Evolutionary conservation across 2,329 filamentous ascomycete species (phyloP), one percentile per base, ranked within the genome.

Genomic region (Bipolaris oryzae): DNA sequence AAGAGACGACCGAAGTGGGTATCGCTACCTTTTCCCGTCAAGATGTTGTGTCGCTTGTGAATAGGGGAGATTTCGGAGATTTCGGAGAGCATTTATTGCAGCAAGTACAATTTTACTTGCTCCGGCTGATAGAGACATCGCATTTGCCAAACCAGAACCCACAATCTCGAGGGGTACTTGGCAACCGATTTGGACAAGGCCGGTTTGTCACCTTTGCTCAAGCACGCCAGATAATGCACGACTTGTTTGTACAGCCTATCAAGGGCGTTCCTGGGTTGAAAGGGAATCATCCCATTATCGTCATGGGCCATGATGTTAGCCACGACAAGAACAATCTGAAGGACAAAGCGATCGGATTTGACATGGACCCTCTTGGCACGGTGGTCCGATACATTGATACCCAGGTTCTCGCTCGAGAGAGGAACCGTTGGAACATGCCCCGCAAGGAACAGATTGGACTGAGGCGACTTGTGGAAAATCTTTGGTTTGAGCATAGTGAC

Each of bases 371-470:
- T 1, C 35, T 58, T 1, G 44, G 47, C 9, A 67, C 60, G 1
- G 43, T 70, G 1, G 59, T 72, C 0, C 57, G 60, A 9, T 48
- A 53, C 7, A 54, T 72, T 21, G 71, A 72, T 44, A 72, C 69
- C 4, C 69, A 73, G 31, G 33, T 55, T 1, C 49, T 72, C 5
- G 63, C 58, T 5, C 45, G 55, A 3, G 52, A 70, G 4, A 43
- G 31, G 1, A 35, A 42, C 1, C 50, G 37, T 7, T 58, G 45
- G 37, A 3, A 23, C 6, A 25, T 51, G 35, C 18, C 11, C 7
- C 37, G 37, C 3, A 58, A 52, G 1, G 46, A 63, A 9, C 52
- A 57, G 6, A 61, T 67, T 10, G 61, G 66, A 0, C 46, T 70
- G 6, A 23, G 9, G 1, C 28, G 39, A 1, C 55, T 68, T 7